Conservation (phyloP, 78 protist species). For the Acrasis kona region DNA sequence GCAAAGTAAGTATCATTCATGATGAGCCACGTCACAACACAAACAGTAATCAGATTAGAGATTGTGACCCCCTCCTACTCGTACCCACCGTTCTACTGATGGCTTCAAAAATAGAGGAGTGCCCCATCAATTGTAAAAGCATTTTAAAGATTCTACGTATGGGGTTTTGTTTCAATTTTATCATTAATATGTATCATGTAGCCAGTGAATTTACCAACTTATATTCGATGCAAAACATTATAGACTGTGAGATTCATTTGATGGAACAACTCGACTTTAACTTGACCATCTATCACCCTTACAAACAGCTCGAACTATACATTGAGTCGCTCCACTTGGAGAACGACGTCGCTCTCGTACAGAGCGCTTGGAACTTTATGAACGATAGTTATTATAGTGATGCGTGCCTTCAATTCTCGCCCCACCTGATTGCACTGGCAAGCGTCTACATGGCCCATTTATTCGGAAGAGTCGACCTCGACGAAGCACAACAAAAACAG, state of each 20-base stretch:
- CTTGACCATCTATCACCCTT: slow-evolving; percentile 17
- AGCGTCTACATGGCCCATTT: slow-evolving; percentile 18
- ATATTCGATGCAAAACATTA: background rate
- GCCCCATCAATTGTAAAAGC: background rate
- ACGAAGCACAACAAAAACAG: too few relatives aligned
- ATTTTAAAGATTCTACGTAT: background rate
- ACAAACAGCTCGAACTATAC: background rate
- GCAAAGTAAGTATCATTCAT: background rate
- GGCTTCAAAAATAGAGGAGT: slow-evolving; percentile 26
- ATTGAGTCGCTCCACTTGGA: background rate
- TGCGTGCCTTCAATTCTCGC: slow-evolving; percentile 22
- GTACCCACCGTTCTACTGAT: slow-evolving; percentile 9
- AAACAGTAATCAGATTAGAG: background rate
- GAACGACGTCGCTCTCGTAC: background rate
- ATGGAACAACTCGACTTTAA: slow-evolving; percentile 6
- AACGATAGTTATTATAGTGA: slow-evolving; percentile 30
- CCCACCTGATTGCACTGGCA: slow-evolving; percentile 24
- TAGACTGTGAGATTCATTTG: background rate
- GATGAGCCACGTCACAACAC: background rate
- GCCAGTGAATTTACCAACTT: background rate
- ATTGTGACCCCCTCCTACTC: background rate
- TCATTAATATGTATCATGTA: too few relatives aligned
- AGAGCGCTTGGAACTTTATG: slow-evolving; percentile 2
- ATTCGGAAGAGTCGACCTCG: too few relatives aligned
- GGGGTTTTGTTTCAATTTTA: background rate